These are phyloP conservation scores for Boletus pseudo-olivaceus DNA, from an alignment of 768 basidiomycete genomes.

Conservation along the genomic window DNA sequence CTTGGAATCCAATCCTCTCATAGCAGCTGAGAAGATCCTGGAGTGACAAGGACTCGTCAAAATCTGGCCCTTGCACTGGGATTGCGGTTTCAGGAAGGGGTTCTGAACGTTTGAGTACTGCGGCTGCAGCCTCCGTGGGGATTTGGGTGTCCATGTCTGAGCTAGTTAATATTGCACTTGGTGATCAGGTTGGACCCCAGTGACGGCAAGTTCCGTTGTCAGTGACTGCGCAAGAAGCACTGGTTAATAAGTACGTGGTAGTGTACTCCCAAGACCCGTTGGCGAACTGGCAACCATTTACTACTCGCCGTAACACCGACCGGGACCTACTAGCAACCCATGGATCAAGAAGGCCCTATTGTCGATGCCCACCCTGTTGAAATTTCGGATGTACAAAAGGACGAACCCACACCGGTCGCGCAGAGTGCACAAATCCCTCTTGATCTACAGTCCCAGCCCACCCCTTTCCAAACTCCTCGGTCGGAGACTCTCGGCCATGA, in stretches of 20 bases:
- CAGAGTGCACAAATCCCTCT: slow-evolving; percentile 1
- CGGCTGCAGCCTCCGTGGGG: slow-evolving; percentile 63
- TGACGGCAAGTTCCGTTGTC: slow-evolving; percentile 29
- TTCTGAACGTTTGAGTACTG: slow-evolving; percentile 74
- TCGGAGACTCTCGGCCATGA: not conserved
- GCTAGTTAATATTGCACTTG: not conserved
- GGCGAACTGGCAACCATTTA: not conserved
- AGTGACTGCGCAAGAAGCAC: not conserved
- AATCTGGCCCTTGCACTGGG: slow-evolving; percentile 83
- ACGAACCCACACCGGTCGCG: slow-evolving; percentile 7
- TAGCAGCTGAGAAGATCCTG: slow-evolving; percentile 73
- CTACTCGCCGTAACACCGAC: not conserved
- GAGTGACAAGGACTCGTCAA: slow-evolving; percentile 66
- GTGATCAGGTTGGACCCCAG: not conserved
- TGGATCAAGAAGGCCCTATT: slow-evolving; percentile 16
- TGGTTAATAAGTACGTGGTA: not conserved
- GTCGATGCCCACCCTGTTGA: slow-evolving; percentile 5
- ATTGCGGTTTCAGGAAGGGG: slow-evolving; percentile 62
- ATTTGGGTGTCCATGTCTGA: slow-evolving; percentile 26
- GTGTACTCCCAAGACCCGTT: not conserved
- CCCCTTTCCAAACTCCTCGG: not conserved
- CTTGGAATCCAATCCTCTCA: slow-evolving; percentile 94
- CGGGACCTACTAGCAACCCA: slow-evolving; percentile 4
- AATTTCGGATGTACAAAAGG: slow-evolving; percentile 1
- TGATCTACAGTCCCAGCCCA: slow-evolving; percentile 5